Conservation (phyloP, 768 basidiomycete genomes). For the Chalciporus piperatus region DNA sequence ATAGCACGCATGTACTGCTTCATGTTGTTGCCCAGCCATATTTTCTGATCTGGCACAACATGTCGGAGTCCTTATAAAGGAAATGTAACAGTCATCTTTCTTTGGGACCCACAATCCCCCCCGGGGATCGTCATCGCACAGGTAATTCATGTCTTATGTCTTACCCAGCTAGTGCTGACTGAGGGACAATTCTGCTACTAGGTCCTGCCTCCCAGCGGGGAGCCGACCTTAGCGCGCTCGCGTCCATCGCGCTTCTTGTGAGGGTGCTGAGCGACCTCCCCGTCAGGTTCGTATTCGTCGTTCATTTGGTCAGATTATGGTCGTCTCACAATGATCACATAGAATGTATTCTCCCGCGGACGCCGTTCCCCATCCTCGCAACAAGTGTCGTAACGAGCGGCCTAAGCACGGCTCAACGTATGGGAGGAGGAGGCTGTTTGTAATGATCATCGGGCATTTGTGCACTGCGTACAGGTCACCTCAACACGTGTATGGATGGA, state of each 20-base stretch:
- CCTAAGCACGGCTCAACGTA: slow-evolving; percentile 68
- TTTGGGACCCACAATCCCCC: slow-evolving; percentile 34
- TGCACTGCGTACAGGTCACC: slow-evolving; percentile 7
- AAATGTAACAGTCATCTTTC: slow-evolving; percentile 15
- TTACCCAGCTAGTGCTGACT: slow-evolving; percentile 10
- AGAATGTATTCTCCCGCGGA: slow-evolving; percentile 41
- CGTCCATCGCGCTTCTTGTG: slow-evolving; percentile 74
- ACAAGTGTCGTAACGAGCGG: slow-evolving; percentile 72
- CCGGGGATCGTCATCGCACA: slow-evolving; percentile 28
- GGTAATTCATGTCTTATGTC: slow-evolving; percentile 28
- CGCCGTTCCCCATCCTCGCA: slow-evolving; percentile 62
- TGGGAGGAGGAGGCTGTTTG: slow-evolving; percentile 47
- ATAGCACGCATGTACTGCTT: slow-evolving; percentile 18
- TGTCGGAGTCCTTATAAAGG: slow-evolving; percentile 31
- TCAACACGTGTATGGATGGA: slow-evolving; percentile 12
- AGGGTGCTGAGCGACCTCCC: slow-evolving; percentile 59
- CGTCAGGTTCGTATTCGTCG: slow-evolving; percentile 39
- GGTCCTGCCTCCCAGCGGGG: slow-evolving; percentile 40
- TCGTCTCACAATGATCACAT: slow-evolving; percentile 9
- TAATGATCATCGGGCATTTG: slow-evolving; percentile 17
- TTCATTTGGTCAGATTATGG: background rate
- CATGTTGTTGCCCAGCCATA: slow-evolving; percentile 15
- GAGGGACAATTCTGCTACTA: slow-evolving; percentile 11
- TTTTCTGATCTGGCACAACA: slow-evolving; percentile 22
- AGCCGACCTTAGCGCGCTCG: slow-evolving; percentile 53